A percentile compares a stretch with the other conserved stretches of the same genome.
phyloP scores from a whole-genome alignment of 805 yeast genomes.

The Wickerhamiella spandovensis region DNA sequence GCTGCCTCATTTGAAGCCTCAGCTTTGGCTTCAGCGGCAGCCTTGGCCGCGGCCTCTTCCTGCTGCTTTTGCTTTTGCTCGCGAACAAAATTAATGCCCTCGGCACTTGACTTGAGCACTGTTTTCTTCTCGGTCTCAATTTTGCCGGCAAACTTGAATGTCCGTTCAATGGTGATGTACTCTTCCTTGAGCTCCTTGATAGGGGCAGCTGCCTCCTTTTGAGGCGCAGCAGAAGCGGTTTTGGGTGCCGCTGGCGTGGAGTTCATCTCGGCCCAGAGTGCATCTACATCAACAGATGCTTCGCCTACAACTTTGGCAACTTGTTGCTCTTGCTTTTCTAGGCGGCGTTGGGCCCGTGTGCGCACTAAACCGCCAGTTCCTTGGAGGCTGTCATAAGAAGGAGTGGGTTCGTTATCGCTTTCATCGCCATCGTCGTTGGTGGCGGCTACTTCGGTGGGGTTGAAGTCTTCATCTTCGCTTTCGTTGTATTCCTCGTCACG shows the following conservation, averaged over 20 bases:
- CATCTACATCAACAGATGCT: slow-evolving; percentile 34
- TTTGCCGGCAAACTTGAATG: slow-evolving; percentile 85
- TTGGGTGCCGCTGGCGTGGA: slow-evolving; percentile 14
- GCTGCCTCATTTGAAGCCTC: slow-evolving; percentile 12
- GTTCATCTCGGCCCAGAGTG: slow-evolving; percentile 45
- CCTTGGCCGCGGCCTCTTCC: not conserved
- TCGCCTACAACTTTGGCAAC: slow-evolving; percentile 17
- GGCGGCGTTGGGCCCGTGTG: slow-evolving; percentile 50
- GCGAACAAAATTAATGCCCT: slow-evolving; percentile 70
- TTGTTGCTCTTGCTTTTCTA: slow-evolving; percentile 21
- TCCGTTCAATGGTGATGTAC: slow-evolving; percentile 56
- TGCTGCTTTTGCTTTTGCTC: slow-evolving; percentile 14
- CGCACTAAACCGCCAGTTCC: slow-evolving; percentile 53
- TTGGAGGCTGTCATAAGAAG: slow-evolving; percentile 41
- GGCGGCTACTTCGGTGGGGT: slow-evolving; percentile 24
- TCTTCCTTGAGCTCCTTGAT: slow-evolving; percentile 26
- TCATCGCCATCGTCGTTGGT: slow-evolving; percentile 22
- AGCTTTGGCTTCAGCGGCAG: not conserved
- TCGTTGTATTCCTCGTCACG: slow-evolving; percentile 37
- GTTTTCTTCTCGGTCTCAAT: slow-evolving; percentile 60
- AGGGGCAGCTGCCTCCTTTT: not conserved
- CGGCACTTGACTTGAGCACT: slow-evolving; percentile 70
- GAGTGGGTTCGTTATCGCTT: slow-evolving; percentile 27
- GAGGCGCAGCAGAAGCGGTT: not conserved
- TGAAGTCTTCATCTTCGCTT: slow-evolving; percentile 46